These are phyloP conservation scores for Stachybotrys echinatus DNA, from an alignment of 2,329 filamentous ascomycete genomes.

Conservation along the genomic window DNA sequence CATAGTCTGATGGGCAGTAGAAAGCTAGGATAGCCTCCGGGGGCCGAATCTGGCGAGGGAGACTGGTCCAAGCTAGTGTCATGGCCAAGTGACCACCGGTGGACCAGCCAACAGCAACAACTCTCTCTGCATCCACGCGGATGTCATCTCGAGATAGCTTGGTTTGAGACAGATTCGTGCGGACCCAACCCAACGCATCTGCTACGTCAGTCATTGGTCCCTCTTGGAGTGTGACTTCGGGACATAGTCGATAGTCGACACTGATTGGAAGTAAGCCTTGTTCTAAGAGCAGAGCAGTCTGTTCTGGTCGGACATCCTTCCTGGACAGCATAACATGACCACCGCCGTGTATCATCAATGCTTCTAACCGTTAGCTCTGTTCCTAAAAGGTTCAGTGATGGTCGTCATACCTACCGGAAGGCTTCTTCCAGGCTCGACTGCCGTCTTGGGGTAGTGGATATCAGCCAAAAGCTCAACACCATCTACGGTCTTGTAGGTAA, in stretches of 20 bases:
- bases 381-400: background rate
- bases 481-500: slow-evolving; percentile 3
- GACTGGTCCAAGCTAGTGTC: slow-evolving; percentile 31
- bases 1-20: slow-evolving; percentile 34
- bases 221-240: slow-evolving; percentile 36
- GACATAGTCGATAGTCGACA: slow-evolving; percentile 46
- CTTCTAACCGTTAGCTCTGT: too few species aligned
- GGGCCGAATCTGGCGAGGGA: slow-evolving; percentile 18
- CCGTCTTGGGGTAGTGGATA: slow-evolving; percentile 1
- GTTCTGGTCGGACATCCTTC: slow-evolving; percentile 28
- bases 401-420: background rate
- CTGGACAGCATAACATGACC: slow-evolving; percentile 33
- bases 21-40: slow-evolving; percentile 39
- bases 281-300: slow-evolving; percentile 29
- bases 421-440: background rate
- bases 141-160: slow-evolving; percentile 10
- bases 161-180: slow-evolving; percentile 19
- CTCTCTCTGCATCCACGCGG: slow-evolving; percentile 12
- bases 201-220: slow-evolving; percentile 40
- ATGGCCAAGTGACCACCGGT: slow-evolving; percentile 41
- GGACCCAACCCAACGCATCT: slow-evolving; percentile 36
- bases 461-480: slow-evolving; percentile 4
- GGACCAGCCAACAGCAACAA: slow-evolving; percentile 43
- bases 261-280: slow-evolving; percentile 39
- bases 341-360: slow-evolving; percentile 41